Evolutionary conservation across 2,329 filamentous ascomycete genomes (phyloP), one percentile per base, ranked within the genome.

Genomic region (Aspergillus caelatus): DNA sequence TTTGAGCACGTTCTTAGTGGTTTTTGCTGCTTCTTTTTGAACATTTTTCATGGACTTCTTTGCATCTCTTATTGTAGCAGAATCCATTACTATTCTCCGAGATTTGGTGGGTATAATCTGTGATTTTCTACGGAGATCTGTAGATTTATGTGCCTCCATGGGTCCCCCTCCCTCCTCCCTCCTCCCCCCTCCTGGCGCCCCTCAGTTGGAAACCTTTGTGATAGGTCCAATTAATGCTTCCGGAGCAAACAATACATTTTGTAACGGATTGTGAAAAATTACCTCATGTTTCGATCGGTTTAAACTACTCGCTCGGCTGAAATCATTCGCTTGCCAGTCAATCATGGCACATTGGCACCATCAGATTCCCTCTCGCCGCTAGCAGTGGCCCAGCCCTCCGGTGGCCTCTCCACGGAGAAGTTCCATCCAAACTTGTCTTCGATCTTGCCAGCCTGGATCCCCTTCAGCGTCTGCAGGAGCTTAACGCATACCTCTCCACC

Each of bases 391-490:
- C 72, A 78, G n/a, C 71, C 76, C 56, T 67, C 62, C 0, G 76
- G 75, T 3, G 75, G 74, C 26, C 69, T 67, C 43, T 75, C 72
- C n/a, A 82, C 77, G 45, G 75, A 74, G 36, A 74, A 73, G 60
- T 80, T 85, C 94, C 93, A 97, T 4, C 87, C 88, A 74, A 94
- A 91, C 62, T 82, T 80, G 75, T 98, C 94, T 76, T 90, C 82
- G 48, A 91, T 82, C 78, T 91, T 92, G 32, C 94, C 94, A 43
- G 87, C 85, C 82, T 98, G 94, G 65, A 98, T 93, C 1, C 88
- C 93, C 82, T 96, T 91, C 60, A 98, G 84, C 60, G 90, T 89
- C 28, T 84, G 83, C 62, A 97, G 80, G 45, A 98, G 83, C 80
- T 90, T 89, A 30, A 88, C 74, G 76, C 89, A 94, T 21, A 91